A percentile compares a stretch with the other conserved stretches of the same genome.
Evolutionary conservation across 2,329 filamentous ascomycete species (phyloP).

Genomic region (Phoma sp.): DNA sequence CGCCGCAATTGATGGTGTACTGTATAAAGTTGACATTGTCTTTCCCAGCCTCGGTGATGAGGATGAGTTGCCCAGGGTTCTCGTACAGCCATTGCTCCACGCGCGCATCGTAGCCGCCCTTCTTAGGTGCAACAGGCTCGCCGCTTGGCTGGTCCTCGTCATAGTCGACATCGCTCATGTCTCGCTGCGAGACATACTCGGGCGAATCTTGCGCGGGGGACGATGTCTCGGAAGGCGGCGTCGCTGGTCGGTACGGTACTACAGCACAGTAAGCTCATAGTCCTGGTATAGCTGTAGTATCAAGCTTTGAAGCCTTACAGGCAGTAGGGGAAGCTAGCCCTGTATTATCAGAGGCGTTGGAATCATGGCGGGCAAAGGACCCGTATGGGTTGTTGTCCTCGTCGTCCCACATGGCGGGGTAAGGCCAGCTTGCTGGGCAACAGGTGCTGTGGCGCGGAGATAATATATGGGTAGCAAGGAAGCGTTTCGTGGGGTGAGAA

Average conservation of each 20-base stretch:
- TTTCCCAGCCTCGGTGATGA: constrained; percentile 95
- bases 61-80: constrained; percentile 85
- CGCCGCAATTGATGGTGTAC: constrained; percentile 94
- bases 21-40: constrained; percentile 93
- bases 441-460: background rate
- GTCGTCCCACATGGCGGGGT: constrained; percentile 88
- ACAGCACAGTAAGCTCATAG: constrained; percentile 5
- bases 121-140: constrained; percentile 64
- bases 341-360: constrained; percentile 69
- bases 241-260: constrained; percentile 61
- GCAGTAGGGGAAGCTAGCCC: constrained; percentile 50
- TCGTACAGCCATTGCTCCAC: constrained; percentile 98
- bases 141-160: constrained; percentile 55
- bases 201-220: constrained; percentile 72
- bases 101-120: constrained; percentile 89
- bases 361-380: constrained; percentile 88
- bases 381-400: constrained; percentile 99
- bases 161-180: constrained; percentile 67
- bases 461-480: background rate
- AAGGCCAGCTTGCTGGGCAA: background rate
- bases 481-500: background rate
- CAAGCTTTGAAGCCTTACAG: constrained; percentile 38
- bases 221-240: constrained; percentile 74
- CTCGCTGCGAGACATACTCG: constrained; percentile 61
- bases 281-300: background rate